phyloP scores from a whole-genome alignment of 305 asterid species.

The Fraxinus angustifolia region DNA sequence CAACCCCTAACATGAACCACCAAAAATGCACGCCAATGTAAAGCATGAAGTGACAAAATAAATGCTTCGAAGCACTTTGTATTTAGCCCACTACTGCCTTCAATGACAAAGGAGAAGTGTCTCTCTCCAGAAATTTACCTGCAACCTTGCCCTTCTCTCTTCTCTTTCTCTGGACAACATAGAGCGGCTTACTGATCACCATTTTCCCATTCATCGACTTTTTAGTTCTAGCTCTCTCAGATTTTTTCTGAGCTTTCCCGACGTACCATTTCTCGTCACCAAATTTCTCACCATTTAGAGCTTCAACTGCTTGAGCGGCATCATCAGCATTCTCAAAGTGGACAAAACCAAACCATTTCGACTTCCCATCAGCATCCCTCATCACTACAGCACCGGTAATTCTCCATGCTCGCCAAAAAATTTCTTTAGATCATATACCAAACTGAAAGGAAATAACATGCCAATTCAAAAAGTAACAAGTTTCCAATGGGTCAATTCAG shows the following conservation, averaged over 20 bases:
- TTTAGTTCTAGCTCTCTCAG: slow-evolving; percentile 40
- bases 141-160: slow-evolving; percentile 13
- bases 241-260: slow-evolving; percentile 42
- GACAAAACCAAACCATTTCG: slow-evolving; percentile 42
- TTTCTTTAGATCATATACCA: slow-evolving; percentile 24
- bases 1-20: neutral
- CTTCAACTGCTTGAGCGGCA: slow-evolving; percentile 37
- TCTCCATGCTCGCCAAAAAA: slow-evolving; percentile 30
- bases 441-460: no score
- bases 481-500: no score
- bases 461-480: no score
- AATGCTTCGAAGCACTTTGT: neutral
- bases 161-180: slow-evolving; percentile 44
- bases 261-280: slow-evolving; percentile 36
- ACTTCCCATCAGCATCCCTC: slow-evolving; percentile 42
- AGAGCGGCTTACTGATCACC: slow-evolving; percentile 36
- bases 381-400: slow-evolving; percentile 41
- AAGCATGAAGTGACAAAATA: neutral
- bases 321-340: slow-evolving; percentile 41
- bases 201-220: slow-evolving; percentile 32
- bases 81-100: neutral
- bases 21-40: neutral
- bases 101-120: neutral
- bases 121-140: no score
- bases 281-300: slow-evolving; percentile 30